phyloP scores from a whole-genome alignment of 1,284 basidiomycete genomes.

The Cutaneotrichosporon dermatis region DNA sequence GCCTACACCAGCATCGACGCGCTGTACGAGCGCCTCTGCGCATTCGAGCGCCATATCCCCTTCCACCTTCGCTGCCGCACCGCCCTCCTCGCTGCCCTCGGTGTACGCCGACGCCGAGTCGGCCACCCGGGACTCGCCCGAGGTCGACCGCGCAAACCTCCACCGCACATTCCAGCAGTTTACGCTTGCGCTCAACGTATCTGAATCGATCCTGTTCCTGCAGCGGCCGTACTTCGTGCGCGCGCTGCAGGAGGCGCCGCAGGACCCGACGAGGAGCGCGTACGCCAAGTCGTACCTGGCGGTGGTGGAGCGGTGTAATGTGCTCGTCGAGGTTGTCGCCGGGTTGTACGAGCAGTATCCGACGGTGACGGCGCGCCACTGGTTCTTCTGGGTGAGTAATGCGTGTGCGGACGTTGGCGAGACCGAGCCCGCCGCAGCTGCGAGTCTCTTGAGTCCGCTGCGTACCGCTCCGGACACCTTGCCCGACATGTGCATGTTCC shows the following conservation, averaged over 20 bases:
- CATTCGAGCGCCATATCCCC: conserved; percentile 30
- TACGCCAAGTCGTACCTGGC: conserved; percentile 31
- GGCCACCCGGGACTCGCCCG: conserved; percentile 25
- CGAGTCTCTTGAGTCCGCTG: too few relatives aligned
- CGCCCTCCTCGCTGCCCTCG: conserved; percentile 25
- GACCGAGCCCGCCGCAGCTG: too few relatives aligned
- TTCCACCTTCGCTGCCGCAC: conserved; percentile 29
- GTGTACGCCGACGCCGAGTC: conserved; percentile 23
- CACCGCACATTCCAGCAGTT: conserved; percentile 33
- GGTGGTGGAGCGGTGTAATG: conserved; percentile 34
- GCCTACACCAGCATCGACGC: conserved; percentile 19
- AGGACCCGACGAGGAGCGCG: conserved; percentile 22
- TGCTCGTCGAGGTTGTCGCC: conserved; percentile 26
- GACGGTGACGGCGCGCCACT: conserved; percentile 29
- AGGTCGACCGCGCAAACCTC: conserved; percentile 20
- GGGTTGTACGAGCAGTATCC: conserved; percentile 29
- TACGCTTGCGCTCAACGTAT: conserved; percentile 29
- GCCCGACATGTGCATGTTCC: too few relatives aligned
- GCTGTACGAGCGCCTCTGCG: conserved; percentile 27
- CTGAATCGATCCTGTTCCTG: conserved; percentile 29
- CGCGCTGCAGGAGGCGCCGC: conserved; percentile 24
- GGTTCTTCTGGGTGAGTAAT: conserved; percentile 33
- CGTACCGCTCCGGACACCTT: too few relatives aligned
- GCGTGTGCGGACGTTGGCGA: too few relatives aligned
- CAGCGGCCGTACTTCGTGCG: conserved; percentile 34